Evolutionary conservation across 1,284 basidiomycete species (phyloP).

Genomic region (Rhizoctonia solani): DNA sequence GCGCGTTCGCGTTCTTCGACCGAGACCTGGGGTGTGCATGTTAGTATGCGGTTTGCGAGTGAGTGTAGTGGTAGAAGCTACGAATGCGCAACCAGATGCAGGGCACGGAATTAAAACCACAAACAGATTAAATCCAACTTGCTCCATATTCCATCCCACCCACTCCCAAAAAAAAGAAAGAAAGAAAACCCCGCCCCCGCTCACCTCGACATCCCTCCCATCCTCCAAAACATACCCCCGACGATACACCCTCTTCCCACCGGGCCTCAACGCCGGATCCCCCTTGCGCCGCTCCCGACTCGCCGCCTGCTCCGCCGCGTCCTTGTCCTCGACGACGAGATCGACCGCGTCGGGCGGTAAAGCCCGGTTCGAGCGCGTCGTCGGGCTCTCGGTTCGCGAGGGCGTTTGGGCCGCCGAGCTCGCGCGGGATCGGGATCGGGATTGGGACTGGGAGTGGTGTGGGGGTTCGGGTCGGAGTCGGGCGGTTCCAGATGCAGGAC

Average conservation of each 20-base stretch:
- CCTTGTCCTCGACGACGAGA: conserved; percentile 66
- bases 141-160: too few relatives aligned
- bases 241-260: conserved; percentile 57
- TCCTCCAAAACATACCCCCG: conserved; percentile 56
- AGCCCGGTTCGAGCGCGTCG: background rate
- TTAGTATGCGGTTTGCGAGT: too few relatives aligned
- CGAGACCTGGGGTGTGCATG: too few relatives aligned
- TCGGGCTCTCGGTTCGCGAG: conserved; percentile 1
- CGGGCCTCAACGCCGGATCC: conserved; percentile 51
- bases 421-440: background rate
- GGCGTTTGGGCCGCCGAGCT: conserved; percentile 18
- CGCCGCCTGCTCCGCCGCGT: conserved; percentile 56
- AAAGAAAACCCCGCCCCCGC: too few relatives aligned
- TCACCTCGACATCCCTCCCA: conserved; percentile 36
- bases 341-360: conserved; percentile 78
- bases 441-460: too few relatives aligned
- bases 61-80: too few relatives aligned
- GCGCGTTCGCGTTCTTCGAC: conserved; percentile 39
- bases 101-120: too few relatives aligned
- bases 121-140: too few relatives aligned
- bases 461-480: too few relatives aligned
- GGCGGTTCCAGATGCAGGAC: too few relatives aligned
- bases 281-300: conserved; percentile 58
- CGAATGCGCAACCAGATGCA: too few relatives aligned
- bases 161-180: too few relatives aligned